These are phyloP conservation scores for Pyrenula massariospora DNA, from an alignment of 495 filamentous ascomycete genomes.

Conservation along the genomic window DNA sequence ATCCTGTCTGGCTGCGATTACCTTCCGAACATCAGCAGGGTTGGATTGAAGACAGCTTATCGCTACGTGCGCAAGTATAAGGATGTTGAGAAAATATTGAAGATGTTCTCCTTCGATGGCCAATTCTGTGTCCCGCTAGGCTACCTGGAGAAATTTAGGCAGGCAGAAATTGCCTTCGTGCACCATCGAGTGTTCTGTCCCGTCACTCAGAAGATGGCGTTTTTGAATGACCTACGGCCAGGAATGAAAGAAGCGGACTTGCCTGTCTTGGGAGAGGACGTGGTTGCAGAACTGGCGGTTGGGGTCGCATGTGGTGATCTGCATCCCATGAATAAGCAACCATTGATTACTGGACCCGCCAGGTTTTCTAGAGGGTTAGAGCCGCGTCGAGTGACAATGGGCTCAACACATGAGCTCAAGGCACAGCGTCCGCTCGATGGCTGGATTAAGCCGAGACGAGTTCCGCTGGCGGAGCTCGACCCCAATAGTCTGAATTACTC, in stretches of 20 bases:
- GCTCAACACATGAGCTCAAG: constrained; percentile 46
- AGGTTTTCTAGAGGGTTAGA: not conserved
- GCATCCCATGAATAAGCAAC: constrained; percentile 77
- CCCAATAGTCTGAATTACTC: constrained; percentile 71
- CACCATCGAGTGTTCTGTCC: constrained; percentile 93
- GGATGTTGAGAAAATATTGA: constrained; percentile 69
- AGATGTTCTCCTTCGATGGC: constrained; percentile 75
- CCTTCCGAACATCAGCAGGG: constrained; percentile 63
- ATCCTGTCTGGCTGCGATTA: constrained; percentile 99
- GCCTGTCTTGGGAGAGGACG: constrained; percentile 64
- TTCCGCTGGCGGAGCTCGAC: constrained; percentile 76
- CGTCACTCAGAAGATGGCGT: constrained; percentile 52
- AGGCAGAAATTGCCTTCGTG: constrained; percentile 85
- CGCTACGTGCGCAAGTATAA: constrained; percentile 82
- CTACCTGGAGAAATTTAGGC: constrained; percentile 66
- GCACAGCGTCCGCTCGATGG: constrained; percentile 54
- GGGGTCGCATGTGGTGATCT: constrained; percentile 76
- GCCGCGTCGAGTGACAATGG: constrained; percentile 27
- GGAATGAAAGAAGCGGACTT: constrained; percentile 52
- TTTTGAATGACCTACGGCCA: constrained; percentile 50
- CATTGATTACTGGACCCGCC: constrained; percentile 7
- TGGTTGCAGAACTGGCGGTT: constrained; percentile 56
- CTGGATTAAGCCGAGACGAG: constrained; percentile 68
- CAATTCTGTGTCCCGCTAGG: constrained; percentile 65
- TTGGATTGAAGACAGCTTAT: constrained; percentile 92